Evolutionary conservation across 192 early-diverging fungal species (phyloP), one percentile per base, ranked within the genome.

Genomic region (Coemansia sp.): DNA sequence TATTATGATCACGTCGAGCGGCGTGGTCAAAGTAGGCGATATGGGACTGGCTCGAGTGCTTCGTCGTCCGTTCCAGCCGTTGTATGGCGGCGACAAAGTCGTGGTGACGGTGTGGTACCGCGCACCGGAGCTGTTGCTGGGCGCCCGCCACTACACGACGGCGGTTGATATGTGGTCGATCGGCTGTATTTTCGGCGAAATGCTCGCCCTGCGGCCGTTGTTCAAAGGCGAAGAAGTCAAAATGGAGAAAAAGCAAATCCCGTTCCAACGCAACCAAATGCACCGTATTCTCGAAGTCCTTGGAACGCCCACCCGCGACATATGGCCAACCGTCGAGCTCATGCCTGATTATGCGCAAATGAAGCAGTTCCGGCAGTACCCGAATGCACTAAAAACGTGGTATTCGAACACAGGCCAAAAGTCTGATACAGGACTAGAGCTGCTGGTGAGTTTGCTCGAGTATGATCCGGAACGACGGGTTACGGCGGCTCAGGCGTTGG

Each of bases 61-160:
- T 61, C 83, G 87, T 37, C 73, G 84, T 21, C 92, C 94, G 15
- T 67, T 87, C 14, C 81, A 86, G 52, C 88, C 92, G 0, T 80
- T 96, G 66, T 95, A 91, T 37, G 92, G 86, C 23, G 88, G 88
- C 1, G 95, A 89, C 63, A 89, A 89, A 62, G 88, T 91, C 1
- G 89, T 98, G 20, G 95, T 98, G 5, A 98, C 96, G 0, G 87
- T 97, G 36, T 98, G 96, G 96, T 98, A 98, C 77, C 87, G 96
- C 8, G 88, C 94, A 1, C 96, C 96, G 0, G 94, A 97, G 68
- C 70, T 98, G 20, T 72, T 98, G 28, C 80, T 97, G 1, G 94
- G 96, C 10, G 88, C 89, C 1, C 77, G 88, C n/a, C 86, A 85
- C 64, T 98, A 98, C 74, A 94, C 93, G 17, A 90, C 86, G 21